These are phyloP conservation scores for Alternaria gaisen DNA, from an alignment of 2,329 filamentous ascomycete species.

Conservation along the genomic window DNA sequence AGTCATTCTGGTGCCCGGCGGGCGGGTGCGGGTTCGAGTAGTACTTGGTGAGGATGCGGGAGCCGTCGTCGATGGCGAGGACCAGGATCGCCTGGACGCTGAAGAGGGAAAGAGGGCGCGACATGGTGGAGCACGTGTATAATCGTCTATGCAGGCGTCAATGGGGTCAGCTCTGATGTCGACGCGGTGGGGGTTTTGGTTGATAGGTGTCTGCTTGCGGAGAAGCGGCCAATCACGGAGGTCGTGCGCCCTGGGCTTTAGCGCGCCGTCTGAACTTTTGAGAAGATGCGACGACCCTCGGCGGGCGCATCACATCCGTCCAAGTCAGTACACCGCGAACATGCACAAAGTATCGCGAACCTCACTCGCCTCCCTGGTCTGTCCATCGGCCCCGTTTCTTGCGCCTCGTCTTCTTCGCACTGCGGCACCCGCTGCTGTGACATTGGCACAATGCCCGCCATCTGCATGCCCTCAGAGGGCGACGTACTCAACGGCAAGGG, in stretches of 20 bases:
- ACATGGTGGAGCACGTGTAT: slow-evolving; percentile 49
- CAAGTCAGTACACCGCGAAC: not conserved
- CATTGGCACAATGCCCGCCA: slow-evolving; percentile 15
- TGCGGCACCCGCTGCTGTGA: slow-evolving; percentile 16
- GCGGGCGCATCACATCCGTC: slow-evolving; percentile 4
- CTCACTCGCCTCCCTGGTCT: slow-evolving; percentile 43
- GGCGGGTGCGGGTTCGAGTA: slow-evolving; percentile 76
- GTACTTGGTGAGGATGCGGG: slow-evolving; percentile 94
- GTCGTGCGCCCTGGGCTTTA: slow-evolving; percentile 19
- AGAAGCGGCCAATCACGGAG: slow-evolving; percentile 39
- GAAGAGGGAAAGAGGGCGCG: slow-evolving; percentile 64
- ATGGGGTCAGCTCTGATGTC: slow-evolving; percentile 17
- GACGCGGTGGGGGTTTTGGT: slow-evolving; percentile 29
- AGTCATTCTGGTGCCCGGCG: slow-evolving; percentile 66
- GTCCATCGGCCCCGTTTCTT: slow-evolving; percentile 49
- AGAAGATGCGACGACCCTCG: slow-evolving; percentile 3
- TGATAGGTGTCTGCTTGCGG: slow-evolving; percentile 47
- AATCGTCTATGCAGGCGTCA: slow-evolving; percentile 7
- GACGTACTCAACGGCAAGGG: slow-evolving; percentile 26
- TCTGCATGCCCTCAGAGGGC: slow-evolving; percentile 11
- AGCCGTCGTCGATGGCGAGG: slow-evolving; percentile 80
- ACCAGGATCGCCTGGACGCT: slow-evolving; percentile 62
- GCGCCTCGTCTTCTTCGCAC: slow-evolving; percentile 42
- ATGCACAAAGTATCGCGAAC: slow-evolving; percentile 37
- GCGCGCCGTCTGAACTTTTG: slow-evolving; percentile 23